These are phyloP conservation scores for Carex arenaria DNA, from an alignment of 202 grass and related monocot species.

Conservation along the genomic window DNA sequence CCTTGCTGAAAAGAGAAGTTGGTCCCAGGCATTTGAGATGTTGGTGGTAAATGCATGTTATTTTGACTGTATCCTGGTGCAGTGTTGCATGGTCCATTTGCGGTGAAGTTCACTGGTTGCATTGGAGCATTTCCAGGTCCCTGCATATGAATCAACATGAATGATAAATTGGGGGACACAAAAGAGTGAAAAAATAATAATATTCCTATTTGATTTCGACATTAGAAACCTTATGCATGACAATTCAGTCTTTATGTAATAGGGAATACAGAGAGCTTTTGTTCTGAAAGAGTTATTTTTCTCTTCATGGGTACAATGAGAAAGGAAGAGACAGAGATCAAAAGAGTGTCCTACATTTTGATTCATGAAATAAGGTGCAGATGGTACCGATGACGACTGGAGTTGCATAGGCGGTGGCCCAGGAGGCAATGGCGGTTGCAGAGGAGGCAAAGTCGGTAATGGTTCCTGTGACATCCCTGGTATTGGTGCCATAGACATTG, in stretches of 20 bases:
- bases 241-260: constrained; percentile 36
- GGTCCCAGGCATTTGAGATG: constrained; percentile 17
- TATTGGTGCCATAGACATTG: constrained; percentile 37
- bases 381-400: constrained; percentile 48
- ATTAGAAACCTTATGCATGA: constrained; percentile 41
- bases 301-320: constrained; percentile 19
- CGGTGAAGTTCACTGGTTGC: constrained; percentile 12
- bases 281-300: constrained; percentile 34
- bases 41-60: constrained; percentile 20
- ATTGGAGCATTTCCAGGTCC: constrained; percentile 25
- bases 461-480: constrained; percentile 20
- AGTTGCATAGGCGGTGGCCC: constrained; percentile 50
- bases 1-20: constrained; percentile 22
- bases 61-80: constrained; percentile 20
- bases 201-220: constrained; percentile 31
- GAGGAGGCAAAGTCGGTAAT: constrained; percentile 42
- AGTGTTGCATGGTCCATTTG: constrained; percentile 21
- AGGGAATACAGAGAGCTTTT: constrained; percentile 35
- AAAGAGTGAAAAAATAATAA: background rate
- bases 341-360: constrained; percentile 57
- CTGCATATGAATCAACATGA: constrained; percentile 11
- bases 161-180: background rate
- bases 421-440: constrained; percentile 74
- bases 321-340: constrained; percentile 8
- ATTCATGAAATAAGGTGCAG: constrained; percentile 52